phyloP scores from a whole-genome alignment of 164 flowering plant genomes.

The Tetracentron sinense region DNA sequence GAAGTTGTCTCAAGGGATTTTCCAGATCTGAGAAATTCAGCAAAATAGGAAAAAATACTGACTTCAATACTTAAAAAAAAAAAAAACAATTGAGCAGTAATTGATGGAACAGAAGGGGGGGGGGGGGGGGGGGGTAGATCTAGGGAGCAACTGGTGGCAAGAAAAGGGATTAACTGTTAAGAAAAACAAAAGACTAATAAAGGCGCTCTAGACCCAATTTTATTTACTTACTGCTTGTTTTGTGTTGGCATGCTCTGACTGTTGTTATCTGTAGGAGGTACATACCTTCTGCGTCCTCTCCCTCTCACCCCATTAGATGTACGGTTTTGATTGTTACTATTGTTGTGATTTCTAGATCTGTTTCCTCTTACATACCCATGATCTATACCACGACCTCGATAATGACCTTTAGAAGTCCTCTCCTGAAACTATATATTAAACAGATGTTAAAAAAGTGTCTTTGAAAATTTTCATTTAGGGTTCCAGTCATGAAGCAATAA shows the following conservation, averaged over 20 bases:
- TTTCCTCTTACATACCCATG: slow-evolving; percentile 55
- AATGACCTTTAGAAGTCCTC: slow-evolving; percentile 51
- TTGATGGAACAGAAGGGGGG: too few relatives aligned
- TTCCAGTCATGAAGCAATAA: neutral
- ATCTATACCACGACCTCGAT: slow-evolving; percentile 60
- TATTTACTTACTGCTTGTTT: slow-evolving; percentile 58
- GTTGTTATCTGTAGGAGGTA: slow-evolving; percentile 37
- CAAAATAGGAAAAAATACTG: neutral
- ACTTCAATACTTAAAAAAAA: neutral
- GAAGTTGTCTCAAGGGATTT: slow-evolving; percentile 48
- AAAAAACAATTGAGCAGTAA: too few relatives aligned
- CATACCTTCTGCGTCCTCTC: slow-evolving; percentile 78
- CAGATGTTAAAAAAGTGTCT: neutral
- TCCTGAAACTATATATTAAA: slow-evolving; percentile 38
- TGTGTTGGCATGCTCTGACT: slow-evolving; percentile 32
- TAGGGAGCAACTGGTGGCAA: too few relatives aligned
- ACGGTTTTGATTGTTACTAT: slow-evolving; percentile 36
- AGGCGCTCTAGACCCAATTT: neutral
- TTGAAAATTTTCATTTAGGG: neutral
- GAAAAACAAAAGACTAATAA: neutral
- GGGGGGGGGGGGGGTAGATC: too few relatives aligned
- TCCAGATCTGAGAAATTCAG: slow-evolving; percentile 32
- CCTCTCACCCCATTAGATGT: slow-evolving; percentile 64
- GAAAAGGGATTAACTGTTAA: too few relatives aligned
- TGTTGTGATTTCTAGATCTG: slow-evolving; percentile 43